phyloP scores from a whole-genome alignment of 257 asterid species.

The Datura wrightii region DNA sequence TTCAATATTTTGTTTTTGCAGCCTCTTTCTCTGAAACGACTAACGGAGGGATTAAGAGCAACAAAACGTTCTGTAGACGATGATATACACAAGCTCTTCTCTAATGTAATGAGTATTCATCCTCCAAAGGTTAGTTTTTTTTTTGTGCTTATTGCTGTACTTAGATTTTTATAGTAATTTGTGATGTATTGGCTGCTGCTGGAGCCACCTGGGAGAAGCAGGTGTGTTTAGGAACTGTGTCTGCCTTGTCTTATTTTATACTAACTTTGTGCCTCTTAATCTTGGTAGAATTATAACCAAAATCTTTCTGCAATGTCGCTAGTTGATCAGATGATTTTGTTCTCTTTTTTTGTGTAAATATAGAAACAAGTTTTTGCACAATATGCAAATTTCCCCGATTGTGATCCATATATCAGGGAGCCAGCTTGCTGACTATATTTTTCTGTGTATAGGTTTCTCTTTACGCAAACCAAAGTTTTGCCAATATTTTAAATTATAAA shows the following conservation, averaged over 20 bases:
- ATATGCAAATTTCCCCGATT: background rate
- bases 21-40: conserved; percentile 87
- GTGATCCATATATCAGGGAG: conserved; percentile 8
- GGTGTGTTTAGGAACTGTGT: background rate
- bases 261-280: background rate
- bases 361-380: background rate
- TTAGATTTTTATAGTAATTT: conserved; percentile 17
- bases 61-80: conserved; percentile 67
- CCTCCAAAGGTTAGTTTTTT: conserved; percentile 74
- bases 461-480: background rate
- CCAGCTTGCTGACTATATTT: background rate
- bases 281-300: background rate
- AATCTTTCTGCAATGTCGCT: background rate
- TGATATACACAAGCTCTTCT: conserved; percentile 76
- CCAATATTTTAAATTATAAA: background rate
- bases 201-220: background rate
- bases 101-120: conserved; percentile 65
- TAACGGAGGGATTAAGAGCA: conserved; percentile 76
- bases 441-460: background rate
- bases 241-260: background rate
- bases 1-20: conserved; percentile 46
- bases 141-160: background rate
- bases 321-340: conserved; percentile 20
- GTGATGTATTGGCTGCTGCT: conserved; percentile 11
- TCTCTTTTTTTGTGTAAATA: background rate